Percentiles rank a stretch among this genome's conserved stretches.
Conservation (phyloP, 106 monocot species). For the Phalaenopsis equestris region DNA sequence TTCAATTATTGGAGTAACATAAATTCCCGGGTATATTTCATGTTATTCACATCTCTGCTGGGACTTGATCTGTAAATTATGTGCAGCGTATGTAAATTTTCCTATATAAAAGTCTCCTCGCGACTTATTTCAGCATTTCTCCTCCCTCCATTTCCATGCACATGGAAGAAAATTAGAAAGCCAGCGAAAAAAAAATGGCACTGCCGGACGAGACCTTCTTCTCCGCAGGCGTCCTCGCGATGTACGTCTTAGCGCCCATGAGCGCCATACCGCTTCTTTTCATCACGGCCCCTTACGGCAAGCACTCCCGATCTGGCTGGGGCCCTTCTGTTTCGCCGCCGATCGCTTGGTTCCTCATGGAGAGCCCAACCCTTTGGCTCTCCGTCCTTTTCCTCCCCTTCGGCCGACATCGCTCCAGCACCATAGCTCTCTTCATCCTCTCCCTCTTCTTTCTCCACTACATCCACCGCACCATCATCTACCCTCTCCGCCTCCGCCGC, state of each 20-base stretch:
- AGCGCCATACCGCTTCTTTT: conserved; percentile 38
- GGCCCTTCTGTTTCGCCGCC: conserved; percentile 44
- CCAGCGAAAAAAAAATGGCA: neutral
- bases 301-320: conserved; percentile 51
- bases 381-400: conserved; percentile 30
- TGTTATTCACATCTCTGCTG: too few relatives aligned
- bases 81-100: too few relatives aligned
- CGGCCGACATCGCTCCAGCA: conserved; percentile 28
- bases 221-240: neutral
- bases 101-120: too few relatives aligned
- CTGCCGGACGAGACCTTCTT: conserved; percentile 5
- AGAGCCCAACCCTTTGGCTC: conserved; percentile 65
- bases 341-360: conserved; percentile 79
- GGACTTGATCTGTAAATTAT: too few relatives aligned
- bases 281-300: conserved; percentile 64
- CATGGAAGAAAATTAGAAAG: too few relatives aligned
- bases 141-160: too few relatives aligned
- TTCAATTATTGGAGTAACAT: too few relatives aligned
- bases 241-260: conserved; percentile 16
- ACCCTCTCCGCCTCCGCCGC: conserved; percentile 39
- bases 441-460: conserved; percentile 48
- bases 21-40: too few relatives aligned
- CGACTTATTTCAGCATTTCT: too few relatives aligned
- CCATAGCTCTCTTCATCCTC: conserved; percentile 33
- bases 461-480: conserved; percentile 42